Conservation (phyloP, 2,329 filamentous ascomycete genomes). For the Aspergillus bombycis region DNA sequence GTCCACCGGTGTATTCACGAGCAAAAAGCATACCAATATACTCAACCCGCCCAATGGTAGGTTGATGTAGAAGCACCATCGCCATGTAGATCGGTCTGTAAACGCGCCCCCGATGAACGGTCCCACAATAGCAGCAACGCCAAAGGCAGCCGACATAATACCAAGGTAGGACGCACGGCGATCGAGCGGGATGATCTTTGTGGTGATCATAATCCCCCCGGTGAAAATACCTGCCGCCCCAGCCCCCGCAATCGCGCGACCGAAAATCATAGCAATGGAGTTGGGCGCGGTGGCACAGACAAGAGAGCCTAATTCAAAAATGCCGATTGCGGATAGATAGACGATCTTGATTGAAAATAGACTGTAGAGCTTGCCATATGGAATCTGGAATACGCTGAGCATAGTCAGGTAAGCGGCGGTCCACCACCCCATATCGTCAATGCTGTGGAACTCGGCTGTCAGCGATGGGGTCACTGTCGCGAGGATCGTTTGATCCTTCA, state of each 20-base stretch:
- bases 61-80: too few relatives aligned
- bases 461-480: neutral
- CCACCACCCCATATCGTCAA: neutral
- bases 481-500: neutral
- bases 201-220: neutral
- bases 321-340: neutral
- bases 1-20: too few relatives aligned
- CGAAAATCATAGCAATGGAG: neutral
- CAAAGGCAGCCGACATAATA: too few relatives aligned
- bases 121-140: too few relatives aligned
- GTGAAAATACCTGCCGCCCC: neutral
- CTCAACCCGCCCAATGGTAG: too few relatives aligned
- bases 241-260: neutral
- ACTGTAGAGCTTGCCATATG: neutral
- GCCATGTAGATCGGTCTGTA: too few relatives aligned
- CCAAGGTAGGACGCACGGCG: too few relatives aligned
- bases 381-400: neutral
- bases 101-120: too few relatives aligned
- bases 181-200: too few relatives aligned
- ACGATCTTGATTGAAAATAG: neutral
- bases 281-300: neutral
- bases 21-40: too few relatives aligned
- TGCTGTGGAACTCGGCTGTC: neutral
- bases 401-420: neutral
- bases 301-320: neutral